Evolutionary conservation across 192 early-diverging fungal species (phyloP).

Genomic region (Kappamyces sp.): DNA sequence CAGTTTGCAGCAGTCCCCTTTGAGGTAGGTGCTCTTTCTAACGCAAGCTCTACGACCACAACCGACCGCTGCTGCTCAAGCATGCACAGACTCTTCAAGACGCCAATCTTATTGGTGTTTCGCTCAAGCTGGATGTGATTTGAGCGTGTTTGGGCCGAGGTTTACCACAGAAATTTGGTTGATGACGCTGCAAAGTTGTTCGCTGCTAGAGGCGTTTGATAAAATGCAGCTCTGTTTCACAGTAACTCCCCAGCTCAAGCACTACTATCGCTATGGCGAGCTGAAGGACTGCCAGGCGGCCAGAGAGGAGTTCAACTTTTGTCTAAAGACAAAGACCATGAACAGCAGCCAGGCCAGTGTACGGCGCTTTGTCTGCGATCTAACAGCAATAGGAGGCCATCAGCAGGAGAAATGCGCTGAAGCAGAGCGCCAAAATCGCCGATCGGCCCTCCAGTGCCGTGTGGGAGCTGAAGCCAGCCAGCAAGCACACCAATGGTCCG

Average conservation of each 20-base stretch:
- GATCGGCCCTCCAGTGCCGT: conserved; percentile 1
- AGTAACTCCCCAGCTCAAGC: conserved; percentile 30
- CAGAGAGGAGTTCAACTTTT: conserved; percentile 40
- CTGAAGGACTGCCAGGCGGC: conserved; percentile 36
- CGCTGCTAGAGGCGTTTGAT: no score
- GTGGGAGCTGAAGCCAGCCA: not conserved
- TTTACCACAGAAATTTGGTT: no score
- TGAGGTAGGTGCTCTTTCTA: conserved; percentile 48
- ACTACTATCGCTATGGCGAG: conserved; percentile 46
- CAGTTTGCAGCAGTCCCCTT: conserved; percentile 58
- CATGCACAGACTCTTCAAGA: no score
- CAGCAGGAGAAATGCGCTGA: not conserved
- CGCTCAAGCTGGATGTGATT: no score
- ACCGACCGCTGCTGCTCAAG: no score
- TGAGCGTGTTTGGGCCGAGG: no score
- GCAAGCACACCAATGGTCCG: not conserved
- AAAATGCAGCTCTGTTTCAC: not conserved
- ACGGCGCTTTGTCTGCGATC: not conserved
- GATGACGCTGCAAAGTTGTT: no score
- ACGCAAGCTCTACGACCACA: no score
- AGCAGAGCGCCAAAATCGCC: not conserved
- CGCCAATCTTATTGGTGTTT: no score
- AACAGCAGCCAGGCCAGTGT: conserved; percentile 28
- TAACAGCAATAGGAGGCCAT: not conserved
- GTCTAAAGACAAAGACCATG: conserved; percentile 35